Evolutionary conservation across 2,329 filamentous ascomycete species (phyloP), one percentile per base, ranked within the genome.

Genomic region (Nemania sp.): DNA sequence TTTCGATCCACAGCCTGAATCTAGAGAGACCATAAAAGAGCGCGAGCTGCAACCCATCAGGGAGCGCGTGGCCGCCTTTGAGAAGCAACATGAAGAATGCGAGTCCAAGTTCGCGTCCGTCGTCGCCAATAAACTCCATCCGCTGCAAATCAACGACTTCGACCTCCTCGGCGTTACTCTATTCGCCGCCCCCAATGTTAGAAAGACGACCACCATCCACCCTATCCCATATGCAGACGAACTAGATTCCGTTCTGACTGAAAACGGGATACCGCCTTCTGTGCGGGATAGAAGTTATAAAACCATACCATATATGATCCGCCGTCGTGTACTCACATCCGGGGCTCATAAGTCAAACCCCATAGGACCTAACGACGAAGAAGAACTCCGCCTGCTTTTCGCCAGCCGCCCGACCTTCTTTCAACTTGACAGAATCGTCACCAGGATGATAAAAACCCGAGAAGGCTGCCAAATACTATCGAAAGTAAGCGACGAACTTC

Each of bases 91-190:
- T 26, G 8, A 56, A 13, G 27, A 38, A 11, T 64, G 67, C 18
- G 68, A 74, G 20, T 29, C 57, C 3, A 54, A n/a, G 18, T 74
- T 71, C 47, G 56, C 56, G 20, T n/a, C 29, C 7, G 57, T 73
- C n/a, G 52, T 27, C 10, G 10, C 41, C 27, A 32, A 70, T n/a
- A 66, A 56, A 35, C 70, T 72, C 51, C 75, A 73, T 63, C 70
- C 77, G 24, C 83, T 81, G 81, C 79, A 78, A 41, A 77, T 85
- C 43, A 77, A 74, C n/a, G 77, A 81, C 54, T 74, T 80, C 54
- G 85, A 87, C 70, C 68, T 86, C 24, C 73, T 86, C 60, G 80
- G 79, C 10, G 76, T 75, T 18, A 80, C 82, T 15, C 74, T 86
- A 8, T 45, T 69, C 11, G 35, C 15, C 10, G 6, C 57, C 2